Base-by-base conservation (phyloP, 2,329 filamentous ascomycete genomes). In the Fusarium sp. region DNA sequence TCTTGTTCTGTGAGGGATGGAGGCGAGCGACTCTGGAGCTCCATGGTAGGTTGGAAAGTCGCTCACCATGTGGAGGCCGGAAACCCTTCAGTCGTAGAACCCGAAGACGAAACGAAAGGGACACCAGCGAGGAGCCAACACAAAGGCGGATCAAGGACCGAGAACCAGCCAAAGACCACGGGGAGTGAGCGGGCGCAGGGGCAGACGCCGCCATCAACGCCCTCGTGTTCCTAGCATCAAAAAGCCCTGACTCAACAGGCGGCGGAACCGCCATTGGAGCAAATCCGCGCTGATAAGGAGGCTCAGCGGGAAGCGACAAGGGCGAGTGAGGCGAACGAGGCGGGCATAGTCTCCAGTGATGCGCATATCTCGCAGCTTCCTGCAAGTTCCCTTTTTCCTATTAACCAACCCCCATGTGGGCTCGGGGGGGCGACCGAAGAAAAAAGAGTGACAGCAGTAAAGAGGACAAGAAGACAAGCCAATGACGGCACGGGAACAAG, bases 241-340 rank as follows among this genome's bases (percentile, higher is more conserved):
- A 52, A 29, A 75, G 72, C 41, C 65, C 48, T 54, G 48, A 75
- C 58, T 67, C 43, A 58, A 73, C 56, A 18, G 14, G 27, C 43
- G 56, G 27, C 31, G 31, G 61, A 54, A 45, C 45, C 22, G 35
- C 41, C 18, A 67, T 75, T 73, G 71, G 71, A 72, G 60, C 60
- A 60, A 52, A 52, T 56, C 35, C 22, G 41, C 31, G n/a, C 56
- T 33, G 64, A 73, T 73, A 75, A 75, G 73, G 60, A 67, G 48
- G 54, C 66, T 71, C 69, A 60, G 66, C 63, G 29, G 56, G 56
- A 73, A 61, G 57, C 22, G 31, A 37, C 57, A 37, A 60, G 45
- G 31, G 18, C n/a, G 39, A 63, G 65, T 68, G 65, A 68, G 61
- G 65, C 65, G 65, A 70, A 48, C 68, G 72, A 73, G 72, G 68